Conservation (phyloP, 164 flowering plant species). For the Umbellularia californica region DNA sequence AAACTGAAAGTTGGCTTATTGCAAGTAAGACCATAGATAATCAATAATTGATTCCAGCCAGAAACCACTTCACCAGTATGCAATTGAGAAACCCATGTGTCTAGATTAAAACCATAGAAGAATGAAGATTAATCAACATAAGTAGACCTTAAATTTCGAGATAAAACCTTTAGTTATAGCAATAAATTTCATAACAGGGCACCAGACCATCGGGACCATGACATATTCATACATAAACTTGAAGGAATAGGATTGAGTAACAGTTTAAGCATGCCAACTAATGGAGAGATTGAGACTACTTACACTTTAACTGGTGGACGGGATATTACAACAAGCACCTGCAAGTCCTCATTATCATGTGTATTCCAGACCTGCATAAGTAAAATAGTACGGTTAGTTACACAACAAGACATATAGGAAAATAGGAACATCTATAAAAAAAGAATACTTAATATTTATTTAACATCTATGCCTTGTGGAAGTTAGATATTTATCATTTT, state of each 20-base stretch:
- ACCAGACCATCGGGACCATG: background rate
- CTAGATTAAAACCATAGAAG: background rate
- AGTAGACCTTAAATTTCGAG: background rate
- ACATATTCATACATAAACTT: background rate
- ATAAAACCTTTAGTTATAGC: background rate
- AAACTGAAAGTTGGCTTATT: background rate
- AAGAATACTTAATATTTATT: too few species aligned
- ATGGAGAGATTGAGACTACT: conserved; percentile 18
- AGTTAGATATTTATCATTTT: too few species aligned
- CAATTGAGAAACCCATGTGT: background rate
- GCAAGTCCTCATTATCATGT: conserved; percentile 68
- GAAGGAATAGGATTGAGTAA: background rate
- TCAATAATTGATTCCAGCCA: background rate
- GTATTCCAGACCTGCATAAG: conserved; percentile 70
- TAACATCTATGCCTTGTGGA: too few species aligned
- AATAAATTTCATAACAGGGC: background rate
- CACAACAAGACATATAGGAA: too few species aligned
- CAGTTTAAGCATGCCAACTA: background rate
- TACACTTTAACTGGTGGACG: conserved; percentile 94
- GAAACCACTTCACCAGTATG: background rate
- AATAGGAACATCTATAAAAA: too few species aligned
- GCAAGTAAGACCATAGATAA: background rate
- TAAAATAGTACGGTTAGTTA: background rate
- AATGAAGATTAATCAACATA: background rate
- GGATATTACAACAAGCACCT: conserved; percentile 74